phyloP scores from a whole-genome alignment of 2,329 filamentous ascomycete genomes.

The Penicillium sp. region DNA sequence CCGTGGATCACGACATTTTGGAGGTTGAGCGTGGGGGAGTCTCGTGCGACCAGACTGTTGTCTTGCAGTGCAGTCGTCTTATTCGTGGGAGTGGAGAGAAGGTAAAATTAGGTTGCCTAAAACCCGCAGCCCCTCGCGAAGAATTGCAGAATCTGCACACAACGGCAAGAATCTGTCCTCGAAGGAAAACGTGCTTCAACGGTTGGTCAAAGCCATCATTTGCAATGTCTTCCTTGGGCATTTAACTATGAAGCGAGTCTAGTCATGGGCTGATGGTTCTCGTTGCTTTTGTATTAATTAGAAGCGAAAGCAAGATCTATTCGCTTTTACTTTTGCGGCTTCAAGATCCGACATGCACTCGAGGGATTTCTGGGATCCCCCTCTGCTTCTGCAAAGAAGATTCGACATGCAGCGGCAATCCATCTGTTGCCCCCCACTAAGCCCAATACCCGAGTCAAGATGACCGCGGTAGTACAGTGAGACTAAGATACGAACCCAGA shows the following conservation, averaged over 20 bases:
- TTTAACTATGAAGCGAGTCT: too few species aligned
- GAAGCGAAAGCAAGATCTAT: not conserved
- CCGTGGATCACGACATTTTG: not conserved
- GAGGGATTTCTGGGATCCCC: too few species aligned
- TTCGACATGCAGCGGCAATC: not conserved
- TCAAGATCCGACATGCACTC: too few species aligned
- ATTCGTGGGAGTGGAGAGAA: not conserved
- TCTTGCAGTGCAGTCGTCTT: not conserved
- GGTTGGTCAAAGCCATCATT: not conserved
- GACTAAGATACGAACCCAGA: conserved; percentile 5
- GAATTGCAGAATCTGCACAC: not conserved
- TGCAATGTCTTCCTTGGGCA: too few species aligned
- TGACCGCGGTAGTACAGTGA: not conserved
- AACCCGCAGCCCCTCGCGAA: not conserved
- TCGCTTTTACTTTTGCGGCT: not conserved
- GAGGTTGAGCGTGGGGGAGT: not conserved
- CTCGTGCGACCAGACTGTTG: not conserved
- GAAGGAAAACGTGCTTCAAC: not conserved
- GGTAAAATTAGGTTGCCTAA: conserved; percentile 8
- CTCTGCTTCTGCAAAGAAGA: not conserved
- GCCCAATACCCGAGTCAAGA: conserved; percentile 10
- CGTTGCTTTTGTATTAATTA: not conserved
- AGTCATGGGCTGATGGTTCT: not conserved
- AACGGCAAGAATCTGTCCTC: not conserved
- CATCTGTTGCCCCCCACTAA: conserved; percentile 1